Percentiles rank a stretch among this genome's conserved stretches.
These are phyloP conservation scores for Hypoxylon sp. DNA, from an alignment of 2,329 filamentous ascomycete genomes.

Conservation along the genomic window DNA sequence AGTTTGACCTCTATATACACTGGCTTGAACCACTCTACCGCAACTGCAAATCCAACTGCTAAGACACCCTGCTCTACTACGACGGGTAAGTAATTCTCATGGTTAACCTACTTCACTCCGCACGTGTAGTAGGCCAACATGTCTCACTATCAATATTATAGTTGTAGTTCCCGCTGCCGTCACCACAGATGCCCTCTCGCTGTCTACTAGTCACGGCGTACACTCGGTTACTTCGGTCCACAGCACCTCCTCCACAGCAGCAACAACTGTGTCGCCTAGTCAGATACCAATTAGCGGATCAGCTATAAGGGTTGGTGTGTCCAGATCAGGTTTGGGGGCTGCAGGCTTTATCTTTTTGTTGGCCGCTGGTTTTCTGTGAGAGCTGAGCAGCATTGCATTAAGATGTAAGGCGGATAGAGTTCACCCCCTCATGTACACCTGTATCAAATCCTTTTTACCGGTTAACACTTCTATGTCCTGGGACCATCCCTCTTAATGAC, in stretches of 20 bases:
- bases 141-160: conserved; percentile 21
- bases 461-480: conserved; percentile 2
- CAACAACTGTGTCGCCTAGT: conserved; percentile 22
- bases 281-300: conserved; percentile 34
- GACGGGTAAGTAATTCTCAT: conserved; percentile 28
- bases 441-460: conserved; percentile 1
- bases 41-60: conserved; percentile 17
- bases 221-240: conserved; percentile 10
- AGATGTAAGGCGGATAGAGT: conserved; percentile 12
- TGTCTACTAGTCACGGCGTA: conserved; percentile 1
- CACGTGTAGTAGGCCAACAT: not conserved
- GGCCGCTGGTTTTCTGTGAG: conserved; percentile 24
- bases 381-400: not conserved
- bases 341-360: conserved; percentile 10
- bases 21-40: conserved; percentile 24
- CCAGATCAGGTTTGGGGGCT: conserved; percentile 15
- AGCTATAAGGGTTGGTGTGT: not conserved
- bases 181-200: conserved; percentile 4
- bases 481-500: not conserved
- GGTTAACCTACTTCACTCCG: not conserved
- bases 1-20: conserved; percentile 12
- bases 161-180: conserved; percentile 17
- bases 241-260: conserved; percentile 16
- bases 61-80: conserved; percentile 35
- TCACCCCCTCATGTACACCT: conserved; percentile 9